Evolutionary conservation across 2,329 filamentous ascomycete species (phyloP), one percentile per base, ranked within the genome.

Genomic region (Colletotrichum truncatum): DNA sequence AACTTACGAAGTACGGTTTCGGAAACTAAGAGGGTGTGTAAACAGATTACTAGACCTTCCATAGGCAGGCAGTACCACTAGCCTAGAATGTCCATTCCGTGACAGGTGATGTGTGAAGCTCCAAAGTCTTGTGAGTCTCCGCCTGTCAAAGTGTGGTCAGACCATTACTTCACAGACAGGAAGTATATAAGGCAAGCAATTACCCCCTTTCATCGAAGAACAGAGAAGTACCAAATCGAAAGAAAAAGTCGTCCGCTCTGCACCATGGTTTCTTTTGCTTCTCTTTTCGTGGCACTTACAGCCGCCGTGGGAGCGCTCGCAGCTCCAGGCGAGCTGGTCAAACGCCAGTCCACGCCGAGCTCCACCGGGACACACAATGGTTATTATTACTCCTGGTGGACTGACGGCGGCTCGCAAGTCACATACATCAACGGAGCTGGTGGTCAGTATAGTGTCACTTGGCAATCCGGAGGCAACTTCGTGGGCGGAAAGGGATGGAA

Each of bases 401-500:
- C 81, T 48, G 81, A 84, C 43, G 80, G 78, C 2, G 79, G 75
- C 45, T 80, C 76, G 18, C 71, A 70, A 14, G 81, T 83, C 9
- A 79, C 75, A 28, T 76, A 76, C 73, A 81, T 70, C 57, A 85
- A 85, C 71, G 76, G 77, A 2, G 69, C 70, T 5, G 76, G 69
- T 3, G 83, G 83, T 1, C 70, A 75, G 26, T 86, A 85, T 76
- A 78, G 70, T 32, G 76, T 82, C 0, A 70, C 69, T 34, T 87
- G 84, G 85, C 59, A 61, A 4, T 77, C 78, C 48, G 75, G 73
- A 23, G 84, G 84, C 32, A 85, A 87, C 77, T 83, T 87, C 46
- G 85, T 87, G 30, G 84, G 78, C 63, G 87, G 86, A 30, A 88
- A 87, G 75, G 86, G 87, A 38, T 88, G 86, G 85, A 82, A 82